Conservation (phyloP, 345 rosid species). For the Citrus mangshanensis region DNA sequence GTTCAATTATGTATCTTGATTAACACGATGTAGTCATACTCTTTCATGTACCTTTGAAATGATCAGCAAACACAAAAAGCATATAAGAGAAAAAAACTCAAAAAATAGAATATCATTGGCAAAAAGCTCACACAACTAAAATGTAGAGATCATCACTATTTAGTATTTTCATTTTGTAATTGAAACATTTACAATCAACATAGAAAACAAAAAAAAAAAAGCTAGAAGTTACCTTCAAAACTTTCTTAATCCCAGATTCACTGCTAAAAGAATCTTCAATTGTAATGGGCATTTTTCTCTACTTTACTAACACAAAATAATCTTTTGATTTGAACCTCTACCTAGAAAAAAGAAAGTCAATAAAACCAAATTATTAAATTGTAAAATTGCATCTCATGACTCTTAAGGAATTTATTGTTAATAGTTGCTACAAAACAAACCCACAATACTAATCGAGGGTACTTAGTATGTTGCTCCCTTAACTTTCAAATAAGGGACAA, state of each 20-base stretch:
- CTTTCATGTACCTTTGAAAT: slow-evolving; percentile 43
- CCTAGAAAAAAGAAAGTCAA: slow-evolving; percentile 22
- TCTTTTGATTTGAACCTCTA: slow-evolving; percentile 64
- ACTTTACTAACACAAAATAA: slow-evolving; percentile 57
- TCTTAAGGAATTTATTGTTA: neutral
- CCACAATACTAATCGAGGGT: neutral
- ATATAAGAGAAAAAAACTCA: neutral
- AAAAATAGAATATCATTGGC: neutral
- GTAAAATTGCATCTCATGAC: neutral
- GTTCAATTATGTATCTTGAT: slow-evolving; percentile 82
- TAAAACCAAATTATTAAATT: neutral
- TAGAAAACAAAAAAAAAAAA: neutral
- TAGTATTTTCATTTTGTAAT: neutral
- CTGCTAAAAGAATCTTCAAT: slow-evolving; percentile 85
- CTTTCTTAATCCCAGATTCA: slow-evolving; percentile 67
- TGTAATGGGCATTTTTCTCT: slow-evolving; percentile 47
- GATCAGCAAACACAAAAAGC: neutral
- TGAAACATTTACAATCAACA: neutral
- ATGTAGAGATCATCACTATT: neutral
- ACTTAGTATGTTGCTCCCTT: slow-evolving; percentile 61
- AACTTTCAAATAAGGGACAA: slow-evolving; percentile 37
- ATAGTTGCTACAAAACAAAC: neutral
- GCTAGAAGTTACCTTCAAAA: slow-evolving; percentile 42
- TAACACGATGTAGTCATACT: slow-evolving; percentile 60
- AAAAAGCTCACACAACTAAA: neutral